Evolutionary conservation across 2,329 filamentous ascomycete genomes (phyloP), one percentile per base, ranked within the genome.

Genomic region (Juglanconis oblonga): DNA sequence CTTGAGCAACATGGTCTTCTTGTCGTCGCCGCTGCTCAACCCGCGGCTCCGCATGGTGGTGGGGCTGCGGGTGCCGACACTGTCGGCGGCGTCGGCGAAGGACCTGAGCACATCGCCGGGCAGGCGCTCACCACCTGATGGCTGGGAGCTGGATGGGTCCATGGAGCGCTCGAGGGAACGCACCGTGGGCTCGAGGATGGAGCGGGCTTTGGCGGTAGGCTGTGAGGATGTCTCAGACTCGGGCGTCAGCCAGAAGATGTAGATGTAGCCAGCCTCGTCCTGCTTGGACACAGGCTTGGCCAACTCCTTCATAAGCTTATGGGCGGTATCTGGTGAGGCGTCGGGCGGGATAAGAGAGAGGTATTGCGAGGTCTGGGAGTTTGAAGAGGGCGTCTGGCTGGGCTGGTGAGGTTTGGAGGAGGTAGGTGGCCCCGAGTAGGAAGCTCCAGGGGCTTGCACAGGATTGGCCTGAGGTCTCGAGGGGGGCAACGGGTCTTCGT

Each of bases 221-320:
- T 85, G 80, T 1, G 81, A 77, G 0, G 83, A 73, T 0, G 80
- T 72, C 7, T 84, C 76, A 2, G 81, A 82, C 40, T 83, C 79
- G 36, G 92, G 87, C 0, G 92, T 97, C 29, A 97, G 82, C 92
- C 94, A 97, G 81, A 98, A 99, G 74, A 99, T 96, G 81, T 99
- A 99, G 66, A 99, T 98, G 76, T 95, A 99, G 42, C 95, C 95
- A 11, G 89, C 80, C 67, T 96, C 91, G 65, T 95, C 91, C 57
- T 82, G 78, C 29, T 85, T 78, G 0, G 91, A 92, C 50, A 93
- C 84, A 1, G 92, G 78, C 83, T 95, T 71, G 74, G 80, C 85
- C 9, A 98, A 81, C 73, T 98, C 93, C 2, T 88, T 79, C 62
- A 94, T 82, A 3, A 98, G 80, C 5, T 81, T 76, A 0, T 91